A percentile compares a stretch with the other conserved stretches of the same genome.
Evolutionary conservation across 2,329 filamentous ascomycete genomes (phyloP).

Genomic region (Colletotrichum noveboracense): DNA sequence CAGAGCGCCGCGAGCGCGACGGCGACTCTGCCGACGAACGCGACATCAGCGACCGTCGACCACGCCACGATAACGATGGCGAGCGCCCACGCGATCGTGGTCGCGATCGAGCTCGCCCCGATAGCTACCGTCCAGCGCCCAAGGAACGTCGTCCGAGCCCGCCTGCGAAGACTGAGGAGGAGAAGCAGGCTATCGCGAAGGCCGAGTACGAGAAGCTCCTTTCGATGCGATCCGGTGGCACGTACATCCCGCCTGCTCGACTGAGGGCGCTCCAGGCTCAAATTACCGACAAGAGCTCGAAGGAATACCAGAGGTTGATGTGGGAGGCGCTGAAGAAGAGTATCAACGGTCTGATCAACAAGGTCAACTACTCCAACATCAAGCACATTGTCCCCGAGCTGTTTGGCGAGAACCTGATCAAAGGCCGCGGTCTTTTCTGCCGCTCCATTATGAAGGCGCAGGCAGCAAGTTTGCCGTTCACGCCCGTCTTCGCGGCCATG

Average conservation of each 20-base stretch:
- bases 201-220: slow-evolving; percentile 93
- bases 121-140: slow-evolving; percentile 54
- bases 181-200: slow-evolving; percentile 87
- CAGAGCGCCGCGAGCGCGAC: slow-evolving; percentile 33
- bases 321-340: slow-evolving; percentile 99
- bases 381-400: slow-evolving; percentile 96
- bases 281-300: slow-evolving; percentile 94
- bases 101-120: slow-evolving; percentile 46
- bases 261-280: slow-evolving; percentile 92
- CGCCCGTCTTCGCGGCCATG: slow-evolving; percentile 95
- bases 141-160: slow-evolving; percentile 37
- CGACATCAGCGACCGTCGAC: slow-evolving; percentile 54
- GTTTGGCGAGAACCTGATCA: slow-evolving; percentile 91
- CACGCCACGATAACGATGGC: slow-evolving; percentile 30
- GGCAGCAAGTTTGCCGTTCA: slow-evolving; percentile 93
- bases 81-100: slow-evolving; percentile 25
- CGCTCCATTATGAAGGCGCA: slow-evolving; percentile 98
- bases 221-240: slow-evolving; percentile 92
- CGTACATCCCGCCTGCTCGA: slow-evolving; percentile 92
- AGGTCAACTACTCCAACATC: slow-evolving; percentile 98
- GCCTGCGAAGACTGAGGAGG: slow-evolving; percentile 69
- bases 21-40: slow-evolving; percentile 26
- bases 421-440: slow-evolving; percentile 91
- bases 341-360: slow-evolving; percentile 98
- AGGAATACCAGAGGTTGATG: slow-evolving; percentile 98